Evolutionary conservation across 2,329 filamentous ascomycete species (phyloP), one percentile per base, ranked within the genome.

Genomic region (Xenoacremonium recifei): DNA sequence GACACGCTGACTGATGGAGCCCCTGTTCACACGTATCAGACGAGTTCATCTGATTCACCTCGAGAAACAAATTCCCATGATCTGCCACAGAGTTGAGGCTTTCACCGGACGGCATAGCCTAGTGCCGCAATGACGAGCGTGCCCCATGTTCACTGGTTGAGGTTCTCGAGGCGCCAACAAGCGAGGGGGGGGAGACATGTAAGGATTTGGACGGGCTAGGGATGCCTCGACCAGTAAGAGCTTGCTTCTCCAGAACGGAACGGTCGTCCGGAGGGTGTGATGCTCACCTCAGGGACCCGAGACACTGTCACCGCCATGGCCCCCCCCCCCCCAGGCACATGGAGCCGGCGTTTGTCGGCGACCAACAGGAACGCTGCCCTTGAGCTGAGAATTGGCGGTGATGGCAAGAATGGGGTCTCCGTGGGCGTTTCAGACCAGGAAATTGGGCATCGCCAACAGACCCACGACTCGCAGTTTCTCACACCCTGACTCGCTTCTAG

Each of bases 221-320:
- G 7, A 27, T 31, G 12, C 29, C 13, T 31, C n/a, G 17, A 18
- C 32, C 32, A 34, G 15, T 34, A 7, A 34, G 29, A 31, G 29
- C n/a, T 15, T 15, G n/a, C n/a, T 15, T 34, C 7, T 10, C 17
- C 9, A 20, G 32, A 34, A 34, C 10, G 32, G 32, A 18, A 19
- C 16, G 32, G 7, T 12, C 9, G 9, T 7, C 11, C 16, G 32
- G 17, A 20, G 32, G 30, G 16, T 32, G 32, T 20, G 32, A n/a
- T 15, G 32, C 41, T 52, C 41, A 46, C 49, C 44, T 47, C 54
- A 54, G 54, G 52, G 57, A 57, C 54, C 51, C 54, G 54, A 57
- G 50, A 57, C 54, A 57, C 50, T 50, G 52, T 55, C 50, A 57
- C 54, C 54, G 54, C 54, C 43, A 54, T 41, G 43, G 16, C 44